Conservation (phyloP, 116 monocot species). For the Thalassia testudinum region DNA sequence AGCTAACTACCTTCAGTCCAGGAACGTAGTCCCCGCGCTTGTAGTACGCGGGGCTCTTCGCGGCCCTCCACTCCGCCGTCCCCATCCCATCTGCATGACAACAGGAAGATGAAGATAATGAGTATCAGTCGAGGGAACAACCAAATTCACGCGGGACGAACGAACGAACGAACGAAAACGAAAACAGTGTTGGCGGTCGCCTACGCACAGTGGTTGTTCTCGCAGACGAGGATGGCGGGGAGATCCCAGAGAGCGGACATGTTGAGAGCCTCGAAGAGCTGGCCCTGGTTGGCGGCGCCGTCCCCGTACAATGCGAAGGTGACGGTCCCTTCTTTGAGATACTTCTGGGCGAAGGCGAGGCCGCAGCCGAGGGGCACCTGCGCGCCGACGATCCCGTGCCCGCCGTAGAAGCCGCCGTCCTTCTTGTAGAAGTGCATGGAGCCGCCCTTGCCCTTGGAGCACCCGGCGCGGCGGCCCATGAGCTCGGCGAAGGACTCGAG, state of each 20-base stretch:
- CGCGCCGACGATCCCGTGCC: constrained; percentile 94
- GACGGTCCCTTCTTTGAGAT: constrained; percentile 58
- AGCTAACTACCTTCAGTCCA: constrained; percentile 72
- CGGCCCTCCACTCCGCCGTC: constrained; percentile 91
- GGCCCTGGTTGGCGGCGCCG: constrained; percentile 93
- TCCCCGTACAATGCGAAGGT: constrained; percentile 83
- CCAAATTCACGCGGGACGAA: too few relatives aligned
- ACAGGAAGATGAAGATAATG: too few relatives aligned
- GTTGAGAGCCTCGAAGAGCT: constrained; percentile 90
- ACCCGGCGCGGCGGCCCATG: constrained; percentile 60
- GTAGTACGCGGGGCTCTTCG: constrained; percentile 87
- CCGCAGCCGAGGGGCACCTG: constrained; percentile 91
- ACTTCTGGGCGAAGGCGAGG: constrained; percentile 83
- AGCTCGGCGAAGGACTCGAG: constrained; percentile 56
- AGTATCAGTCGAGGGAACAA: too few relatives aligned
- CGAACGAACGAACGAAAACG: too few relatives aligned
- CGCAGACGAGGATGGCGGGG: constrained; percentile 78
- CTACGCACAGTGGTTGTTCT: constrained; percentile 85
- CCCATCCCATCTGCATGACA: constrained; percentile 82
- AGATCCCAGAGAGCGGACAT: constrained; percentile 86
- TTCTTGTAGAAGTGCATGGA: constrained; percentile 97
- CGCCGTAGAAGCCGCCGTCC: constrained; percentile 68
- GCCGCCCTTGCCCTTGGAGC: constrained; percentile 71
- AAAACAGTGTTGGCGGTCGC: neutral
- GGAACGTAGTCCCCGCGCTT: constrained; percentile 96